phyloP scores from a whole-genome alignment of 257 asterid genomes.

The Gardenia jasminoides region DNA sequence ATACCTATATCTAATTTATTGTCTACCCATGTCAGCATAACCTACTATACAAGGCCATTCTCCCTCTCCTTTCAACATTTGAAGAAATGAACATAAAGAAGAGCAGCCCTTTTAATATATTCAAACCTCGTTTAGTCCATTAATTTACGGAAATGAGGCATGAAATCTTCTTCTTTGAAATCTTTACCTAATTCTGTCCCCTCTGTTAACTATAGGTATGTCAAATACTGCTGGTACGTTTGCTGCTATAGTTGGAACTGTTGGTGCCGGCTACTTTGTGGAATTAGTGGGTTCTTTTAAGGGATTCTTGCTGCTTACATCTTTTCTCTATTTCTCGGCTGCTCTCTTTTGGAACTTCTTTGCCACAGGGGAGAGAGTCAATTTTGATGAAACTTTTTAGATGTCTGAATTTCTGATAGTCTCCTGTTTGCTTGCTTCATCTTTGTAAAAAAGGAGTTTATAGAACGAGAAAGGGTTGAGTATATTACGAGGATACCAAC shows the following conservation, averaged over 20 bases:
- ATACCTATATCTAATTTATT: not conserved
- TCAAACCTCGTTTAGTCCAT: not conserved
- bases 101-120: too few species aligned
- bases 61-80: too few species aligned
- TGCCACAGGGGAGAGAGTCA: conserved; percentile 86
- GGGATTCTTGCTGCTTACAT: conserved; percentile 77
- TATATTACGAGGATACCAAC: not conserved
- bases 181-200: not conserved
- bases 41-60: not conserved
- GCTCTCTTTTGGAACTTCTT: conserved; percentile 64
- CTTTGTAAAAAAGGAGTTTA: conserved; percentile 6
- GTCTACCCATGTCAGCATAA: not conserved
- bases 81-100: not conserved
- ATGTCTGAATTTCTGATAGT: not conserved
- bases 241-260: conserved; percentile 94
- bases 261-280: conserved; percentile 91
- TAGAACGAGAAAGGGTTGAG: conserved; percentile 10
- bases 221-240: conserved; percentile 88
- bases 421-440: conserved; percentile 4
- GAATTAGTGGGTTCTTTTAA: conserved; percentile 83
- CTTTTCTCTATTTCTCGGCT: conserved; percentile 72
- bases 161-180: not conserved
- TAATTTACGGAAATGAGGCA: not conserved
- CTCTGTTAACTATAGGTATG: conserved; percentile 46
- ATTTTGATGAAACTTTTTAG: conserved; percentile 58